Base-by-base conservation (phyloP, 495 filamentous ascomycete genomes). In the Terfezia boudieri region DNA sequence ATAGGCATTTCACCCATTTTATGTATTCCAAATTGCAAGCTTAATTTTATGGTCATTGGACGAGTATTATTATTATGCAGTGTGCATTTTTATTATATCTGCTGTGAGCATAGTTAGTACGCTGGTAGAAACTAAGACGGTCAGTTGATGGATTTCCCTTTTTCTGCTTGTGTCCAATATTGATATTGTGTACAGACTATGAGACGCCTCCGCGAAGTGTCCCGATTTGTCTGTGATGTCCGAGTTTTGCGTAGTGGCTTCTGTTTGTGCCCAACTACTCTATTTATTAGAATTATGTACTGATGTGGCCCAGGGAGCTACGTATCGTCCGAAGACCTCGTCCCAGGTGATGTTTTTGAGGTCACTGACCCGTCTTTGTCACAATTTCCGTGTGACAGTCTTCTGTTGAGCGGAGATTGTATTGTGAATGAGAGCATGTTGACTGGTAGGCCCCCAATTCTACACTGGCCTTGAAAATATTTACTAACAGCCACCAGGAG, bases 391-490 rank as follows among this genome's bases (percentile, higher is more conserved):
- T 86, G 86, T 62, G 92, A 99, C 68, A 92, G 88, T 65, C 72
- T 99, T 38, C 71, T 99, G 8, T 70, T 99, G 6, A 83, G 84
- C 53, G 92, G 92, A 23, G 92, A 99, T 66, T 94, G 87, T 67
- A 96, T 99, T 58, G 87, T 99, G 57, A 99, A 99, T 65, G 92
- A 99, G 67, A 95, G 89, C 71, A 99, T 99, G 92, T 78, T 99
- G 36, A 99, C 92, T 41, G 82, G 82, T 82, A 63, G 61, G 70
- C 63, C 17, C 37, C 22, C 4, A 32, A 32, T 53, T 17, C 38
- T 22, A 38, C 52, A 2, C 20, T 9, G 16, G 6, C 51, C 20
- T n/a, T 17, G 26, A 10, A 35, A 53, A 36, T 9, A 36, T 32
- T 41, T 51, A 49, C 61, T 71, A 54, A 70, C 53, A 54, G 37